Percentiles rank a stretch among this genome's conserved stretches.
phyloP scores from a whole-genome alignment of 192 early-diverging fungal species.

The Coemansia brasiliensis region DNA sequence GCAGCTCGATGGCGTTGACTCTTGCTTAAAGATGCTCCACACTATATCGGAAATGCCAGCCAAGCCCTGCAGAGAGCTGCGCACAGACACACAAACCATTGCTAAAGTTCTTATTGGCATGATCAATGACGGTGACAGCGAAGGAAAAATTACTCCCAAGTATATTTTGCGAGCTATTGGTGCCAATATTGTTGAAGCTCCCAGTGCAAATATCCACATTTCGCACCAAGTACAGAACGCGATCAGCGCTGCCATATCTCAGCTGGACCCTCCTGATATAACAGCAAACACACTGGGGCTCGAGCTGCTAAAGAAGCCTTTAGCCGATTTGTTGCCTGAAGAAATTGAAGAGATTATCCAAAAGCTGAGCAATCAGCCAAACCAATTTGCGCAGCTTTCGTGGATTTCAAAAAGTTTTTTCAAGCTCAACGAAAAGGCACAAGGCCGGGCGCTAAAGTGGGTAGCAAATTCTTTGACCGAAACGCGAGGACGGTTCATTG shows the following conservation, averaged over 20 bases:
- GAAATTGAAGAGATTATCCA: neutral
- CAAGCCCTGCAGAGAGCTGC: conserved; percentile 1
- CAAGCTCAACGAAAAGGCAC: conserved; percentile 12
- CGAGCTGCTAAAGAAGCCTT: neutral
- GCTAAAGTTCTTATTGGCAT: conserved; percentile 8
- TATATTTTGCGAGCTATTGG: conserved; percentile 6
- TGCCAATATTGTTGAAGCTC: conserved; percentile 9
- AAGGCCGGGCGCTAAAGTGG: conserved; percentile 20
- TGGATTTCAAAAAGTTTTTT: conserved; percentile 22
- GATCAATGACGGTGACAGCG: neutral
- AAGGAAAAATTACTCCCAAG: neutral
- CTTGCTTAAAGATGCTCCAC: conserved; percentile 11
- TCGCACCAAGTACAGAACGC: neutral
- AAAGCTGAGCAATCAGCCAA: neutral
- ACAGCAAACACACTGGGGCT: neutral
- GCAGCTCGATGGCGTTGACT: conserved; percentile 1
- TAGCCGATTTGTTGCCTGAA: neutral
- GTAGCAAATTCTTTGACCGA: neutral
- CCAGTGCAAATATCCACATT: neutral
- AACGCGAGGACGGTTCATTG: neutral
- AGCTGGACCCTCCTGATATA: neutral
- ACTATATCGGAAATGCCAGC: conserved; percentile 30
- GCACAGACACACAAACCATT: conserved; percentile 1
- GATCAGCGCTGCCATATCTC: neutral
- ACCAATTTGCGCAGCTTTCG: neutral